phyloP scores from a whole-genome alignment of 2,329 filamentous ascomycete genomes.

The Sarocladium strictum region DNA sequence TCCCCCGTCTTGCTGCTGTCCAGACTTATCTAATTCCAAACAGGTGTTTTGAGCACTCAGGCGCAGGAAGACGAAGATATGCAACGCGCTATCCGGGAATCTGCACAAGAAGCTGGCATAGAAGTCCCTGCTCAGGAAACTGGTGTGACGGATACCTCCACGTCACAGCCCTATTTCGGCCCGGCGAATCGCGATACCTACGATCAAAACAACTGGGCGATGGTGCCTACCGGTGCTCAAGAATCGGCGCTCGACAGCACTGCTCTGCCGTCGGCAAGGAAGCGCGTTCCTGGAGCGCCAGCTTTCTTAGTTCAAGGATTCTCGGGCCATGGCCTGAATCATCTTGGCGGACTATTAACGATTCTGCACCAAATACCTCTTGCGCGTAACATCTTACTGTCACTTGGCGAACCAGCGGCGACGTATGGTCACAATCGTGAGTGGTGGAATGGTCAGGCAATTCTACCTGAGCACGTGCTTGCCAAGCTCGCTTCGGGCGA shows the following conservation, averaged over 20 bases:
- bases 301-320: slow-evolving; percentile 42
- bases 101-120: slow-evolving; percentile 45
- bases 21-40: slow-evolving; percentile 18
- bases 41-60: slow-evolving; percentile 15
- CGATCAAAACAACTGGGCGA: slow-evolving; percentile 50
- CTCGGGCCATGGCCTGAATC: slow-evolving; percentile 28
- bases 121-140: slow-evolving; percentile 40
- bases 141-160: slow-evolving; percentile 37
- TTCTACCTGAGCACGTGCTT: slow-evolving; percentile 34
- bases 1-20: background rate
- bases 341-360: slow-evolving; percentile 49
- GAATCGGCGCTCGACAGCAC: slow-evolving; percentile 16
- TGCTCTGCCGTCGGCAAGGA: slow-evolving; percentile 35
- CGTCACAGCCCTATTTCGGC: slow-evolving; percentile 45
- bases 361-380: slow-evolving; percentile 56
- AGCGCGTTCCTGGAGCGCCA: slow-evolving; percentile 36
- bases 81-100: slow-evolving; percentile 49
- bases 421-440: slow-evolving; percentile 50
- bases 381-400: slow-evolving; percentile 48
- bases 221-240: slow-evolving; percentile 39
- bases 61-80: slow-evolving; percentile 49
- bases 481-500: slow-evolving; percentile 25
- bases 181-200: slow-evolving; percentile 53
- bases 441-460: slow-evolving; percentile 57
- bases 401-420: slow-evolving; percentile 30